These are phyloP conservation scores for Starmera stellimalicola DNA, from an alignment of 1,139 yeast genomes.

Conservation along the genomic window DNA sequence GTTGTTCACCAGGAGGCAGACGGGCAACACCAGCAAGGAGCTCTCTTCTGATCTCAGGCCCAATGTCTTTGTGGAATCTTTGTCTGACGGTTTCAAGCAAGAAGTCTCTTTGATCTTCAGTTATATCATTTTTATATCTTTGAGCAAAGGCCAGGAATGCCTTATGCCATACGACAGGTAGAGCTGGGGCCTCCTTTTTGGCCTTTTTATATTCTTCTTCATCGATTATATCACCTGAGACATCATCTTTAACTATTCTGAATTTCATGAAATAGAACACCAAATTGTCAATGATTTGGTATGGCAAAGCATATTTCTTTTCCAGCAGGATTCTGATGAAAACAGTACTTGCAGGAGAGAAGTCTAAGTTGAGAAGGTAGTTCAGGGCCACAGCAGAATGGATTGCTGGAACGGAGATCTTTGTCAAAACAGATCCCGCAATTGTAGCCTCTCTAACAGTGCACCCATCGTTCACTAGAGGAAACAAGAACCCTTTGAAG, in stretches of 20 bases:
- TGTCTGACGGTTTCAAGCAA: constrained; percentile 84
- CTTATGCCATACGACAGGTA: constrained; percentile 97
- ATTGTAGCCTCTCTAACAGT: constrained; percentile 90
- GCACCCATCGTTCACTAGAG: constrained; percentile 77
- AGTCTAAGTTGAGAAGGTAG: constrained; percentile 75
- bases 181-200: constrained; percentile 42
- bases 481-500: constrained; percentile 91
- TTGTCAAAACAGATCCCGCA: constrained; percentile 84
- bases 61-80: constrained; percentile 79
- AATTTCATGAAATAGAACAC: constrained; percentile 95
- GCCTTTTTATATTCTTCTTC: constrained; percentile 30
- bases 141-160: constrained; percentile 91
- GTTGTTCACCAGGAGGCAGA: constrained; percentile 18
- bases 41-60: constrained; percentile 93
- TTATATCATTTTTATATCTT: constrained; percentile 91
- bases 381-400: constrained; percentile 95
- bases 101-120: constrained; percentile 95
- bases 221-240: constrained; percentile 24
- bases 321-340: constrained; percentile 84
- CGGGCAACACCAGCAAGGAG: constrained; percentile 69
- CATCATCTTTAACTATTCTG: constrained; percentile 42
- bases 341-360: constrained; percentile 81
- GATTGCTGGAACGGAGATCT: constrained; percentile 86
- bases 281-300: constrained; percentile 88
- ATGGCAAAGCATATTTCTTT: constrained; percentile 93